A percentile compares a stretch with the other conserved stretches of the same genome.
These are phyloP conservation scores for Malassezia sympodialis DNA, from an alignment of 1,284 basidiomycete species.

Conservation along the genomic window DNA sequence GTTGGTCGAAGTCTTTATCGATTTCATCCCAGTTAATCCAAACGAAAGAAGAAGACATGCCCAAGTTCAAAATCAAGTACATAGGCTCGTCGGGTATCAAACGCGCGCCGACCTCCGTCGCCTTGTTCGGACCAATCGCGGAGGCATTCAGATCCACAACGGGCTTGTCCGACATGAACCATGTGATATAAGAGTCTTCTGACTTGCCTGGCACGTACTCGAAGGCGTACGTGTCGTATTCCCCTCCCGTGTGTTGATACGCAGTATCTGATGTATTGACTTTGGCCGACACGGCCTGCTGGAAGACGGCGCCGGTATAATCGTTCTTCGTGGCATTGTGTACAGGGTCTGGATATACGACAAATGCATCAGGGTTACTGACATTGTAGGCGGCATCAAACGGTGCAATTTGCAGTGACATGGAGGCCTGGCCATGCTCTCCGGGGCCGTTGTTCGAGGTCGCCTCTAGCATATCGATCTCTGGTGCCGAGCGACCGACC, in stretches of 20 bases:
- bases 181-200: slow-evolving; percentile 26
- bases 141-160: slow-evolving; percentile 55
- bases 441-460: slow-evolving; percentile 26
- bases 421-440: slow-evolving; percentile 28
- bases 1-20: slow-evolving; percentile 10
- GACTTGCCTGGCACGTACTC: slow-evolving; percentile 50
- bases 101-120: slow-evolving; percentile 61
- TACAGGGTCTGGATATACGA: background rate
- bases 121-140: slow-evolving; percentile 61
- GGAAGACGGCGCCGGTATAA: slow-evolving; percentile 39
- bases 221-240: slow-evolving; percentile 54
- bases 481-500: slow-evolving; percentile 61
- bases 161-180: slow-evolving; percentile 23
- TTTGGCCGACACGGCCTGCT: slow-evolving; percentile 42
- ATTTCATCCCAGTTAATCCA: slow-evolving; percentile 21
- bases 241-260: slow-evolving; percentile 24
- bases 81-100: slow-evolving; percentile 58
- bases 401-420: slow-evolving; percentile 39
- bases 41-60: slow-evolving; percentile 28
- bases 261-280: slow-evolving; percentile 29
- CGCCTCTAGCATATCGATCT: slow-evolving; percentile 74
- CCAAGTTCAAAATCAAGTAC: slow-evolving; percentile 39
- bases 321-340: slow-evolving; percentile 18
- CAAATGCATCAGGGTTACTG: slow-evolving; percentile 19
- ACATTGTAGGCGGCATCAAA: slow-evolving; percentile 48